A percentile compares a stretch with the other conserved stretches of the same genome.
phyloP scores from a whole-genome alignment of 2,329 filamentous ascomycete species.

The Verticillium alfalfae region DNA sequence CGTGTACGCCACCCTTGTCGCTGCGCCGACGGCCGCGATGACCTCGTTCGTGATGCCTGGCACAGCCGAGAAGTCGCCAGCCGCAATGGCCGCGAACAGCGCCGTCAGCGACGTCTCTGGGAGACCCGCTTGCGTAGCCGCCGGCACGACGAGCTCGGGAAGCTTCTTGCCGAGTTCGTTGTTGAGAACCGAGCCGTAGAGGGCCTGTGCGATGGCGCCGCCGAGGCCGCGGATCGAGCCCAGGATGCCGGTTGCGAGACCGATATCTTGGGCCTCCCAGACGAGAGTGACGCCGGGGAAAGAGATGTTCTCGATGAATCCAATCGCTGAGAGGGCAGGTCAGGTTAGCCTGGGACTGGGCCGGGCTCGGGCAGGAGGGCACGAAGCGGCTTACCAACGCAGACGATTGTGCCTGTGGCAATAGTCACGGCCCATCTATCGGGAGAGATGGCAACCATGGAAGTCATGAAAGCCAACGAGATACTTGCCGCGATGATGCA shows the following conservation, averaged over 20 bases:
- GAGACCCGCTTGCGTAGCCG: constrained; percentile 27
- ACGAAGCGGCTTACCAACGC: constrained; percentile 9
- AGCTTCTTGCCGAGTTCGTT: constrained; percentile 27
- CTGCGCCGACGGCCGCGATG: constrained; percentile 22
- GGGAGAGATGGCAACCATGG: constrained; percentile 19
- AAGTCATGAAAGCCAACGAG: constrained; percentile 25
- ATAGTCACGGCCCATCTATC: constrained; percentile 22
- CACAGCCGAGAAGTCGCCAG: constrained; percentile 22
- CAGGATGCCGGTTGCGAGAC: constrained; percentile 35
- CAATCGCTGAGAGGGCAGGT: constrained; percentile 17
- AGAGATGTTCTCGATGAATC: constrained; percentile 32
- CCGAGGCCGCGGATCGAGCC: constrained; percentile 37
- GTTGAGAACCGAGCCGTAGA: constrained; percentile 29
- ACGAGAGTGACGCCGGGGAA: constrained; percentile 37
- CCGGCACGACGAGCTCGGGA: constrained; percentile 24
- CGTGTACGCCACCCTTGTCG: constrained; percentile 33
- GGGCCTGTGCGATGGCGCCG: constrained; percentile 27
- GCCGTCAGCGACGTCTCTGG: constrained; percentile 21
- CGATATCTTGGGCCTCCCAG: constrained; percentile 39
- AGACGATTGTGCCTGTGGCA: constrained; percentile 24
- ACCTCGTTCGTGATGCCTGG: constrained; percentile 27
- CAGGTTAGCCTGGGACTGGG: background rate
- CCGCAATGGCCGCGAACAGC: constrained; percentile 25
- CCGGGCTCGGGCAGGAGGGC: too few relatives aligned
- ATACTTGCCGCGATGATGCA: constrained; percentile 20